These are phyloP conservation scores for Starmera pachycereana DNA, from an alignment of 805 yeast genomes.

Conservation along the genomic window DNA sequence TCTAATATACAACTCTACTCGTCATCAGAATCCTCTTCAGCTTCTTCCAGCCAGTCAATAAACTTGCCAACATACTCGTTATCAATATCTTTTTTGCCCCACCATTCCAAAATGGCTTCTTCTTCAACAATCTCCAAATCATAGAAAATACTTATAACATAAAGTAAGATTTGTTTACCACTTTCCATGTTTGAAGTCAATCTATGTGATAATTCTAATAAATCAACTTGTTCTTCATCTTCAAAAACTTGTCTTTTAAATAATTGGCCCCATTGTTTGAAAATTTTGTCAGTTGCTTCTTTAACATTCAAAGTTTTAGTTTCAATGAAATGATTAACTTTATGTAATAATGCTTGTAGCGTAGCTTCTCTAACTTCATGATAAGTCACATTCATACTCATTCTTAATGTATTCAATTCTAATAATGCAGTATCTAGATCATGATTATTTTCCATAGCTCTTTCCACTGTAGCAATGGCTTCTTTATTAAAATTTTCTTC, in stretches of 20 bases:
- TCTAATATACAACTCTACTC: constrained; percentile 23
- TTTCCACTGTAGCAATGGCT: constrained; percentile 86
- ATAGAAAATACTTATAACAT: constrained; percentile 51
- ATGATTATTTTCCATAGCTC: constrained; percentile 89
- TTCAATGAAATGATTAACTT: constrained; percentile 63
- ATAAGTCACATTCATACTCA: constrained; percentile 95
- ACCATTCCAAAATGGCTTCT: constrained; percentile 74
- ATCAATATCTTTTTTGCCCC: constrained; percentile 39
- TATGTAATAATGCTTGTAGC: constrained; percentile 53
- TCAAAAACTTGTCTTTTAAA: constrained; percentile 82
- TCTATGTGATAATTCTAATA: constrained; percentile 39
- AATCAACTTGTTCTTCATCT: constrained; percentile 64
- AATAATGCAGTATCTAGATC: constrained; percentile 86
- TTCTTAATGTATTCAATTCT: constrained; percentile 87
- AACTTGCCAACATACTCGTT: constrained; percentile 52
- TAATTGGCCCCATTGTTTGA: constrained; percentile 72
- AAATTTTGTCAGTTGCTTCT: constrained; percentile 67
- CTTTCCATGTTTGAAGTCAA: constrained; percentile 24
- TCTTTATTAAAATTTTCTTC: constrained; percentile 79
- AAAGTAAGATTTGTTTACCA: constrained; percentile 37
- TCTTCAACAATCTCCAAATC: constrained; percentile 79
- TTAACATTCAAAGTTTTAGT: constrained; percentile 71
- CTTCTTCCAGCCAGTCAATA: constrained; percentile 81
- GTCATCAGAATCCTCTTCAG: constrained; percentile 54
- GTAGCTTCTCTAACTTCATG: constrained; percentile 88